Evolutionary conservation across 2,329 filamentous ascomycete genomes (phyloP), one percentile per base, ranked within the genome.

Genomic region (Sporothrix pallida): DNA sequence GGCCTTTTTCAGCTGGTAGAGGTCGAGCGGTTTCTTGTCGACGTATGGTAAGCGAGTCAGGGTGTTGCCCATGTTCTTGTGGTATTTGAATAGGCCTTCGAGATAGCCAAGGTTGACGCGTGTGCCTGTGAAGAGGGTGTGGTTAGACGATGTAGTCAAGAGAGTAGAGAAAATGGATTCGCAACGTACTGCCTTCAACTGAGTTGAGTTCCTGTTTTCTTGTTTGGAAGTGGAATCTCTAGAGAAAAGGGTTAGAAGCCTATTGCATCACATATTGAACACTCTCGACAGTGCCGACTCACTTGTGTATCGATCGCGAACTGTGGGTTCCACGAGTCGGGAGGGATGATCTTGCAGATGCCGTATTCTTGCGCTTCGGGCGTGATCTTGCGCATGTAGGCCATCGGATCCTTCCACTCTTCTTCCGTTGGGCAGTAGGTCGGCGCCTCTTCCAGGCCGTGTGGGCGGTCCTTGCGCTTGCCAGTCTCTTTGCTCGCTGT

Each of bases 271-370:
- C n/a, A n/a, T n/a, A n/a, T n/a, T n/a, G n/a, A n/a, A n/a, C n/a
- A n/a, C n/a, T n/a, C n/a, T 9, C 46, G 37, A n/a, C 15, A 20
- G 17, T 20, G 23, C 4, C 26, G 1, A 75, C 88, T 81, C 86
- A 98, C 95, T 90, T 98, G 94, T 26, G 95, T 98, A 80, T 99
- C 94, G 79, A 99, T 97, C 60, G 95, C 95, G 81, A 99, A 98
- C 17, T 94, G 88, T 8, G 96, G 96, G 79, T 97, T 95, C 96
- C 96, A 99, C 48, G 88, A 90, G 76, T 96, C 93, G 0, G 96
- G 96, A 5, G 96, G 96, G 73, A 99, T 93, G 75, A 99, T 93
- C 83, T 98, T 97, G 87, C 94, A 95, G 72, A 99, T 93, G 70
- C 96, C 96, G 82, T 93, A 98, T 78, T 95, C 90, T 77, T 87